Base-by-base conservation (phyloP, 176 grass and related monocot species). In the Eleusine coracana region DNA sequence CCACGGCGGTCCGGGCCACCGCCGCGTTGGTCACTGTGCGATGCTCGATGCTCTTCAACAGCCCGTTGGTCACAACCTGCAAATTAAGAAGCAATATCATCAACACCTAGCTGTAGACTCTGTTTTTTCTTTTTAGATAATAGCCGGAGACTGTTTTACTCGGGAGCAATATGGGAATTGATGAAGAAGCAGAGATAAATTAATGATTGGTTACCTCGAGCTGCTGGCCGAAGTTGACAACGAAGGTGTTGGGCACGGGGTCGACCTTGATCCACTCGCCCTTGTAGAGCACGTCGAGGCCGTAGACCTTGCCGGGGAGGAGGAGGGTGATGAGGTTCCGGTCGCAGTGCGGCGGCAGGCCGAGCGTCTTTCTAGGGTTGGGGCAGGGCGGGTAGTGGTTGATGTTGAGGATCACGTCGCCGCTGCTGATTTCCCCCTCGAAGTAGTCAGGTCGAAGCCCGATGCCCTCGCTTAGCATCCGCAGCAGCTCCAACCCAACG, bases 311-410 rank as follows among this genome's bases (percentile, higher is more conserved):
- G 2, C 13, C 25, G 0, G 48, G 28, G 7, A 34, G 28, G 12
- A 87, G 80, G 59, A 87, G 66, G 27, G 89, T 87, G 49, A 91
- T 84, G 62, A 91, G 73, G 66, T 87, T 80, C 14, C 89, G 84
- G 81, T 97, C 91, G 28, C 91, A 97, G 81, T 97, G 94, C 20
- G 86, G 82, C 39, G 94, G 91, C 81, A 93, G 77, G 25, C 94
- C 94, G 0, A 97, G 78, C 13, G 91, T 89, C 4, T 1, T 7
- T 66, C 77, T 79, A n/a, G 90, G 87, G 78, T 87, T 59, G 18
- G 73, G 86, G 31, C 82, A 82, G 1, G 85, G 77, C 0, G 82
- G 73, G 68, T 85, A 85, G 66, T 85, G 70, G 75, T 83, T 92
- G 10, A 61, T 34, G 42, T 40, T 6, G 36, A 82, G 64, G 16